A percentile compares a stretch with the other conserved stretches of the same genome.
phyloP scores from a whole-genome alignment of 106 monocot species.

The Vanilla planifolia region DNA sequence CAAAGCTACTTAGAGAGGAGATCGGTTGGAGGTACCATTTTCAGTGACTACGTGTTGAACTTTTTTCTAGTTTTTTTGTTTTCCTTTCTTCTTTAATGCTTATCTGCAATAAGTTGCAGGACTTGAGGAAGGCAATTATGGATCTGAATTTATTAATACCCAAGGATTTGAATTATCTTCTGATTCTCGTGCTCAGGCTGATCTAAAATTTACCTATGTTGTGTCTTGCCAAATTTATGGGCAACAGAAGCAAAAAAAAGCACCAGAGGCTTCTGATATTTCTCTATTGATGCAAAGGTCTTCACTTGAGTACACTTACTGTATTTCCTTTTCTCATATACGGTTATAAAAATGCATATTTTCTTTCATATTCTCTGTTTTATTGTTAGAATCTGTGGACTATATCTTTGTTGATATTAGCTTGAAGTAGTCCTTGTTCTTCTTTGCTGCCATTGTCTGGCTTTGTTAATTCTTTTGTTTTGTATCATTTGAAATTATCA shows the following conservation, averaged over 20 bases:
- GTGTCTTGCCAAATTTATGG: constrained; percentile 98
- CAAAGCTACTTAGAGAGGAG: constrained; percentile 88
- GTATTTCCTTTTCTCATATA: too few relatives aligned
- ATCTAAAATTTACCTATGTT: constrained; percentile 95
- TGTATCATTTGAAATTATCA: too few relatives aligned
- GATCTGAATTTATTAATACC: constrained; percentile 45
- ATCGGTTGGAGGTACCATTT: constrained; percentile 43
- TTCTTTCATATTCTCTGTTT: too few relatives aligned
- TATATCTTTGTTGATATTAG: too few relatives aligned
- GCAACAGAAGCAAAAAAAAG: constrained; percentile 83
- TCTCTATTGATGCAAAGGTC: constrained; percentile 92
- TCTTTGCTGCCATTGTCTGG: too few relatives aligned
- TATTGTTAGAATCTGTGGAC: too few relatives aligned
- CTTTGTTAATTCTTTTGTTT: too few relatives aligned
- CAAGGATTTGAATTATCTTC: constrained; percentile 78
- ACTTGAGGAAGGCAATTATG: constrained; percentile 64
- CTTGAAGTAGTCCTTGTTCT: too few relatives aligned
- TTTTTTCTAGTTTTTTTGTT: background rate
- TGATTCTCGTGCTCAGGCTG: constrained; percentile 88
- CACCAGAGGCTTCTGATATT: constrained; percentile 88
- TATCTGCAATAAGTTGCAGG: constrained; percentile 27
- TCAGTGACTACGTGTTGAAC: background rate
- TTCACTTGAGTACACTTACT: too few relatives aligned
- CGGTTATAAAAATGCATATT: too few relatives aligned
- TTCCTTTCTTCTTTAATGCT: background rate